These are phyloP conservation scores for Tetrahymena malaccensis DNA, from an alignment of 73 alveolate species.

Conservation along the genomic window DNA sequence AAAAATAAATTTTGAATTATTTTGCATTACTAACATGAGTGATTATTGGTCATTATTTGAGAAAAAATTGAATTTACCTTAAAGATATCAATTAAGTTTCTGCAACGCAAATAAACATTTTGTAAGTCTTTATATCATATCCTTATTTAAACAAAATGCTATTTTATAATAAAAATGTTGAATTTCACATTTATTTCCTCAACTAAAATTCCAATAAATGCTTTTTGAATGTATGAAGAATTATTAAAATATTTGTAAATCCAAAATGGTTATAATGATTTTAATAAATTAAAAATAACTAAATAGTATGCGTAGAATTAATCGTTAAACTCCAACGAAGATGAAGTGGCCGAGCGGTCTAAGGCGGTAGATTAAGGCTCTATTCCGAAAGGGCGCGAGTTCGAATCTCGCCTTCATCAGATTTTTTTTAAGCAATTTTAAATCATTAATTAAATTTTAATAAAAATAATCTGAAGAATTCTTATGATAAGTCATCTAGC, in stretches of 20 bases:
- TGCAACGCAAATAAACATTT: not conserved
- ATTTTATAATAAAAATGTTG: too few species aligned
- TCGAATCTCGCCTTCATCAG: slow-evolving; percentile 38
- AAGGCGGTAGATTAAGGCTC: slow-evolving; percentile 46
- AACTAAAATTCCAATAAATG: too few species aligned
- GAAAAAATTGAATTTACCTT: not conserved
- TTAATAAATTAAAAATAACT: not conserved
- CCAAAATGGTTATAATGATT: not conserved
- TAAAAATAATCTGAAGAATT: not conserved
- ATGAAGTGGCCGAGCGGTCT: slow-evolving; percentile 49
- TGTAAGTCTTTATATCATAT: not conserved
- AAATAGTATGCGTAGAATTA: not conserved
- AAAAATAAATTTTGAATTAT: not conserved
- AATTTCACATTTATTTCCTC: not conserved
- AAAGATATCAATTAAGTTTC: not conserved
- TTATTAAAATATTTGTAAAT: not conserved
- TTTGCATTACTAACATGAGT: not conserved
- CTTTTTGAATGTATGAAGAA: too few species aligned
- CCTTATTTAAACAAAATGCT: too few species aligned
- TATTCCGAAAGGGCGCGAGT: slow-evolving; percentile 45
- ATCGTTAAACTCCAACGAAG: not conserved
- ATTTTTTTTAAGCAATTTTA: not conserved
- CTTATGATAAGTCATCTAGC: not conserved
- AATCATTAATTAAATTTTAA: not conserved
- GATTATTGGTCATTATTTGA: not conserved